A percentile compares a stretch with the other conserved stretches of the same genome.
These are phyloP conservation scores for Pluteus cervinus DNA, from an alignment of 768 basidiomycete species.

Conservation along the genomic window DNA sequence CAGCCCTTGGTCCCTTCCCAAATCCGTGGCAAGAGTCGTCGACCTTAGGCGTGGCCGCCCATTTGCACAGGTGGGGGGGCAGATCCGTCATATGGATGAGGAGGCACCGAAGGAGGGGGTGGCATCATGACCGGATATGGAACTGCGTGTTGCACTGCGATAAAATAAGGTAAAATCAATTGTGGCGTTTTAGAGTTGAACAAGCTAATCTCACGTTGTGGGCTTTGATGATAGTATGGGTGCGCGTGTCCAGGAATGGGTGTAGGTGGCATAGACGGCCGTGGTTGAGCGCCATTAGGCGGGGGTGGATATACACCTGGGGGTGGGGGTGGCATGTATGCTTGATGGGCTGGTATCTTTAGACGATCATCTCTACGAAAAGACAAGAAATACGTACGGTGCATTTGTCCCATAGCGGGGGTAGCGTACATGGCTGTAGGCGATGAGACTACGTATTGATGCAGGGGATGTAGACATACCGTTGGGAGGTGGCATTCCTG, in stretches of 20 bases:
- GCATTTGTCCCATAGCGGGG: constrained; percentile 86
- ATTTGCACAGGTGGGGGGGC: constrained; percentile 67
- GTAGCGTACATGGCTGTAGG: constrained; percentile 71
- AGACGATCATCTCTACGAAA: background rate
- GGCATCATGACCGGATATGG: constrained; percentile 94
- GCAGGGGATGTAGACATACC: constrained; percentile 32
- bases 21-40: constrained; percentile 4
- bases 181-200: too few relatives aligned
- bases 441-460: constrained; percentile 3
- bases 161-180: constrained; percentile 15
- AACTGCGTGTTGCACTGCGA: constrained; percentile 76
- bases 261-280: constrained; percentile 89
- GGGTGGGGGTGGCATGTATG: constrained; percentile 75
- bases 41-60: constrained; percentile 57
- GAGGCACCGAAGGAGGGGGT: constrained; percentile 60
- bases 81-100: constrained; percentile 70
- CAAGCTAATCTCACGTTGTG: constrained; percentile 68
- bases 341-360: constrained; percentile 49
- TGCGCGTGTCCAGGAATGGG: constrained; percentile 85
- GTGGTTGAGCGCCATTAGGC: constrained; percentile 71
- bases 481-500: constrained; percentile 73
- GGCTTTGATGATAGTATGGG: constrained; percentile 86
- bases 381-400: constrained; percentile 47
- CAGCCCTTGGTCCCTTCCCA: constrained; percentile 7
- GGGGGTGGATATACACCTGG: constrained; percentile 74